phyloP scores from a whole-genome alignment of 192 early-diverging fungal genomes.

The Geranomyces michiganensis region DNA sequence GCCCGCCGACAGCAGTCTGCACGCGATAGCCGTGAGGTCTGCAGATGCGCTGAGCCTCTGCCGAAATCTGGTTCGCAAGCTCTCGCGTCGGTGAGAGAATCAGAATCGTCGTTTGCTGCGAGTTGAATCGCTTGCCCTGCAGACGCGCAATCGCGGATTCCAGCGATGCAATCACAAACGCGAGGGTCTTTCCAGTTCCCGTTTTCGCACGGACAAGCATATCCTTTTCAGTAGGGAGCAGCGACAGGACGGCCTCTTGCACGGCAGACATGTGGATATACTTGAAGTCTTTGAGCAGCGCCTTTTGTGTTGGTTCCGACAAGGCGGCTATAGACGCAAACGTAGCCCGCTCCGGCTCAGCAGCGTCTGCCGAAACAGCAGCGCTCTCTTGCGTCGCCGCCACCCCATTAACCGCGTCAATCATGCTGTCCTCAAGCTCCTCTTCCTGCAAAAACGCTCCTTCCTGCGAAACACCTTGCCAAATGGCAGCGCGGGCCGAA shows the following conservation, averaged over 20 bases:
- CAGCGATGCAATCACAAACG: conserved; percentile 89
- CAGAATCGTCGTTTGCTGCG: conserved; percentile 44
- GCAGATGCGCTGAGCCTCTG: conserved; percentile 71
- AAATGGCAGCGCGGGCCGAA: background rate
- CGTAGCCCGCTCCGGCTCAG: conserved; percentile 2
- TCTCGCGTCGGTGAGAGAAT: conserved; percentile 93
- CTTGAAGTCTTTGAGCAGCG: conserved; percentile 57
- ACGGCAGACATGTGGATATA: conserved; percentile 82
- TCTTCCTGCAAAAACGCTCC: conserved; percentile 22
- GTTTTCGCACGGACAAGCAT: conserved; percentile 96
- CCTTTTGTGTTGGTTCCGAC: conserved; percentile 15
- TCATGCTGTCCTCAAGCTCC: background rate
- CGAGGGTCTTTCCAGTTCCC: conserved; percentile 95
- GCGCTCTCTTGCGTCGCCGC: background rate
- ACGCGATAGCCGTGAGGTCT: conserved; percentile 79
- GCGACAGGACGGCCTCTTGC: conserved; percentile 78
- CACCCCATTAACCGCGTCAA: conserved; percentile 22
- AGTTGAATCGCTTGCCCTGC: conserved; percentile 25
- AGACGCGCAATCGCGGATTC: conserved; percentile 66
- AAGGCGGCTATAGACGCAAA: conserved; percentile 27
- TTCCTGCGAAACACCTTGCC: background rate
- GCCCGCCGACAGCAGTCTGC: conserved; percentile 86
- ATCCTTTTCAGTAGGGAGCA: conserved; percentile 68
- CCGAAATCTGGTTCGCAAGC: conserved; percentile 88
- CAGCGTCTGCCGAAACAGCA: background rate